Evolutionary conservation across 148 eudicot genomes (phyloP), one percentile per base, ranked within the genome.

Genomic region (Amaranthus hypochondriacus): DNA sequence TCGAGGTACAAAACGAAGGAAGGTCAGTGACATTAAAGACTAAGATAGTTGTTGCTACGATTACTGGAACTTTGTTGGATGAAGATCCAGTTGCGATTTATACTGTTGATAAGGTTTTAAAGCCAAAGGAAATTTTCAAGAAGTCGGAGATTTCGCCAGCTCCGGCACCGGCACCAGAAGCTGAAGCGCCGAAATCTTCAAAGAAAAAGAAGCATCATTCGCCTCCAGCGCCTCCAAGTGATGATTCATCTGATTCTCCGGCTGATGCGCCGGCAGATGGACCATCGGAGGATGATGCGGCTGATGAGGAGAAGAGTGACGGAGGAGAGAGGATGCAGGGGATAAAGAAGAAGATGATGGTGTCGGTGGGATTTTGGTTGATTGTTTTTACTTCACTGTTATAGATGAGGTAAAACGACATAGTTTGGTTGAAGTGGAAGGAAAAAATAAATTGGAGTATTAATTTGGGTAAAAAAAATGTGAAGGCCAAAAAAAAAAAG

Each of bases 1-100:
- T 94, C 70, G 80, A 84, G 0, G 90, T 94, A 4, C 97, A 94
- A 48, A 94, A 94, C 39, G 98, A 91, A 74, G 98, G 97, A n/a
- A 76, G 85, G 5, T 67, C 57, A 0, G 92, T 95, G 50, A 95
- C 98, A 0, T 6, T 95, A 42, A 80, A 79, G 83, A 89, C 95
- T 39, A 87, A 82, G 73, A 42, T 87, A 4, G 87, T 76, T 46
- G 86, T 88, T 12, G 88, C 97, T 28, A 91, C 71, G 81, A 85
- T 95, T 3, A 85, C 80, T 4, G 87, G 81, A n/a, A 95, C 92
- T 0, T 28, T 92, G 10, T 66, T 80, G 4, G 98, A 92, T 57
- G 85, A 92, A n/a, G 86, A 92, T 67, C 98, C 97, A 3, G 42
- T 95, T 44, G 89, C 90, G 53, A 85, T 95, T 46, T 90, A 78